Base-by-base conservation (phyloP, 2,329 filamentous ascomycete species). In the Venturia oleaginea region DNA sequence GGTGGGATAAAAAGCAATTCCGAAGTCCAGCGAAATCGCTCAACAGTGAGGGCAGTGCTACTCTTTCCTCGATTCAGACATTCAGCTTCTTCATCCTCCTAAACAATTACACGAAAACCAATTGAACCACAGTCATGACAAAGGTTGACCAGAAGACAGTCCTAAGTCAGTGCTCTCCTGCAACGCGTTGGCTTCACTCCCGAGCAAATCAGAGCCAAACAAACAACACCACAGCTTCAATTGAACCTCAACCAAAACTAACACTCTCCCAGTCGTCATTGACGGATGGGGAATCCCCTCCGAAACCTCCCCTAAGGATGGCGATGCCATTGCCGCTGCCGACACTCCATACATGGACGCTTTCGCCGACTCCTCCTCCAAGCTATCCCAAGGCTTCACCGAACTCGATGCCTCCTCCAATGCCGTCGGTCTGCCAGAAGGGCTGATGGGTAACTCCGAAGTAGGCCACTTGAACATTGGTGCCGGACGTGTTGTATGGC, bases 391-490 rank as follows among this genome's bases (percentile, higher is more conserved):
- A 72, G 92, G 92, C 67, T 99, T 88, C 80, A 91, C 90, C 68
- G 87, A 95, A 80, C 88, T 99, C 67, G 94, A 99, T 71, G 94
- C 94, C 65, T 97, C 94, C 2, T 97, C 94, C 54, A 85, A 96
- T 66, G 94, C 94, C 57, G 94, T 99, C 69, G 94, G 94, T 69
- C 85, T 99, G 63, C 94, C 94, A 24, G 92, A 99, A 76, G 94
- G 94, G 66, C 83, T 99, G 69, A 99, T 99, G 94, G 94, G 94
- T 69, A 99, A 99, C 83, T 96, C 91, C 71, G 94, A 99, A 79
- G 94, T 99, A 76, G 94, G 94, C 67, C 94, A 99, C 79, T 79
- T 99, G 81, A 99, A 99, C 83, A 97, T 99, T 76, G 94, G 94
- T 72, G 94, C 94, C 66, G 94, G 94, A 65, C 86, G 94, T 73